Conservation (phyloP, 2,329 filamentous ascomycete species). For the Hymenoscyphus scutula region DNA sequence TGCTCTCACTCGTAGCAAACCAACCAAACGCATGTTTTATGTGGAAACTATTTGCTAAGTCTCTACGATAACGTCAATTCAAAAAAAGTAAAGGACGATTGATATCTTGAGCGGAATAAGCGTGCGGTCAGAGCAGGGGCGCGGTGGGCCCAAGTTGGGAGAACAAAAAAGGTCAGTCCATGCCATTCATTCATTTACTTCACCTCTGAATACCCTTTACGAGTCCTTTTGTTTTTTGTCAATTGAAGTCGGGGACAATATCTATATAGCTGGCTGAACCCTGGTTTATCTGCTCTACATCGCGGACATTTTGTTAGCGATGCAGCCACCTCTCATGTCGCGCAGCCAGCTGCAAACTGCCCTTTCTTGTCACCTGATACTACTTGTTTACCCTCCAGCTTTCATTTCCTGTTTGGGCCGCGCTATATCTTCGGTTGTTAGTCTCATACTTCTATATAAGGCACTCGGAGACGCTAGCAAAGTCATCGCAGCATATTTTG, state of each 20-base stretch:
- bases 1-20: background rate
- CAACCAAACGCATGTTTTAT: background rate
- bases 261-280: background rate
- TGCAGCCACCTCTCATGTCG: background rate
- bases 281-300: background rate
- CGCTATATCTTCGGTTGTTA: background rate
- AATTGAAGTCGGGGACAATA: background rate
- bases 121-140: background rate
- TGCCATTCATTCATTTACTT: background rate
- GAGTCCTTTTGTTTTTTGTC: background rate
- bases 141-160: background rate
- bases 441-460: background rate
- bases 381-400: background rate
- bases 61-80: background rate
- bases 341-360: background rate
- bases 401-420: background rate
- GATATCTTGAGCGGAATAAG: background rate
- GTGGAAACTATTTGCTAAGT: background rate
- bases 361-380: conserved; percentile 1
- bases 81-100: background rate
- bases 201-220: background rate
- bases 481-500: background rate
- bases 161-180: background rate
- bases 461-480: background rate
- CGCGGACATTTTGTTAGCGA: background rate